phyloP scores from a whole-genome alignment of 2,329 filamentous ascomycete species.

The Ophiostoma ips region DNA sequence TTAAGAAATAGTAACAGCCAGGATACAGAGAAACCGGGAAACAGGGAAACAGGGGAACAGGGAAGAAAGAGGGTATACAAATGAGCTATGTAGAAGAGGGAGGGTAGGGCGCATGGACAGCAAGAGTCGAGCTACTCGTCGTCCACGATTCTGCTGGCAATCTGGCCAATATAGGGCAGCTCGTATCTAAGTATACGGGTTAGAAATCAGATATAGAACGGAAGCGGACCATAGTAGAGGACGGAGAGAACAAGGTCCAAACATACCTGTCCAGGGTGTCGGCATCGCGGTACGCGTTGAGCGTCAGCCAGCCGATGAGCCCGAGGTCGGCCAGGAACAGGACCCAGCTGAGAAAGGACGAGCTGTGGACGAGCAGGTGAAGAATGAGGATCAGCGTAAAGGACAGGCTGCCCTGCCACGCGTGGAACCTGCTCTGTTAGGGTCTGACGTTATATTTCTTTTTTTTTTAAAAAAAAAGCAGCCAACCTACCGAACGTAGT shows the following conservation, averaged over 20 bases:
- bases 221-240: too few species aligned
- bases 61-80: neutral
- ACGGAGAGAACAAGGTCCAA: neutral
- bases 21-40: neutral
- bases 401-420: conserved; percentile 81
- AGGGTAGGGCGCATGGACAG: neutral
- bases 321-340: conserved; percentile 63
- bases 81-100: neutral
- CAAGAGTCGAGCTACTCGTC: conserved; percentile 43
- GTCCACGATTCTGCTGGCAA: conserved; percentile 83
- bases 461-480: neutral
- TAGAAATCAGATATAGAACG: neutral
- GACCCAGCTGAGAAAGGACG: conserved; percentile 67
- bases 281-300: conserved; percentile 75
- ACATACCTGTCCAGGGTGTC: conserved; percentile 46
- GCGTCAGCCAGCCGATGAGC: conserved; percentile 61
- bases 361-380: conserved; percentile 80
- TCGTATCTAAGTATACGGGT: conserved; percentile 48
- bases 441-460: neutral
- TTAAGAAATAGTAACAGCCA: too few species aligned
- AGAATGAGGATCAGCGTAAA: conserved; percentile 64
- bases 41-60: too few species aligned
- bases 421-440: conserved; percentile 59
- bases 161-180: conserved; percentile 68
- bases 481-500: conserved; percentile 69